A percentile compares a stretch with the other conserved stretches of the same genome.
Conservation (phyloP, 148 eudicot genomes). For the Pouteria glomerata region DNA sequence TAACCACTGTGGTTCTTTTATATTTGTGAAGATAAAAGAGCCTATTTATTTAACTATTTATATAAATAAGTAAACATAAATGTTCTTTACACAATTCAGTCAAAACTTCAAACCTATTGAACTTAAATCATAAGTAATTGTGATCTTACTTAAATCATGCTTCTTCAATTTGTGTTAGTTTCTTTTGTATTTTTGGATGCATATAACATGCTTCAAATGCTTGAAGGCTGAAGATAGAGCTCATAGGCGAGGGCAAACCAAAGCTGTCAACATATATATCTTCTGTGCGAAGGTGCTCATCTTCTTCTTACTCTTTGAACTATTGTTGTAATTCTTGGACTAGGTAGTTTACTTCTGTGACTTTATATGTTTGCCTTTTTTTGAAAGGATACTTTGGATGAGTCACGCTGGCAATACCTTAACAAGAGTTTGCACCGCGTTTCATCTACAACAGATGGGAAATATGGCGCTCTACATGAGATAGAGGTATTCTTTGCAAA, state of each 20-base stretch:
- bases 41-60: too few species aligned
- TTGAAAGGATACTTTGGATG: slow-evolving; percentile 82
- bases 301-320: neutral
- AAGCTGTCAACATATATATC: slow-evolving; percentile 82
- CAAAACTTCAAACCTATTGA: neutral
- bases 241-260: slow-evolving; percentile 90
- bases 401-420: slow-evolving; percentile 64
- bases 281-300: slow-evolving; percentile 81
- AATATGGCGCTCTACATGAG: slow-evolving; percentile 63
- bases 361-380: neutral
- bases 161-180: neutral
- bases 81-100: neutral
- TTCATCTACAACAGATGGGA: slow-evolving; percentile 83
- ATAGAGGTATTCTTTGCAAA: slow-evolving; percentile 49
- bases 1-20: neutral
- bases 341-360: neutral
- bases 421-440: slow-evolving; percentile 76
- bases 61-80: neutral
- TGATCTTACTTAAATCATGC: too few species aligned
- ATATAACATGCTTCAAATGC: slow-evolving; percentile 2
- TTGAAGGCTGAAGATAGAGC: slow-evolving; percentile 95
- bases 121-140: too few species aligned
- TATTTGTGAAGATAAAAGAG: too few species aligned
- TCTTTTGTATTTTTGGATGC: neutral
- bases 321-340: neutral